Percentiles rank a stretch among this genome's conserved stretches.
Conservation (phyloP, 805 yeast genomes). For the Saccharomycopsis fibuligera region DNA sequence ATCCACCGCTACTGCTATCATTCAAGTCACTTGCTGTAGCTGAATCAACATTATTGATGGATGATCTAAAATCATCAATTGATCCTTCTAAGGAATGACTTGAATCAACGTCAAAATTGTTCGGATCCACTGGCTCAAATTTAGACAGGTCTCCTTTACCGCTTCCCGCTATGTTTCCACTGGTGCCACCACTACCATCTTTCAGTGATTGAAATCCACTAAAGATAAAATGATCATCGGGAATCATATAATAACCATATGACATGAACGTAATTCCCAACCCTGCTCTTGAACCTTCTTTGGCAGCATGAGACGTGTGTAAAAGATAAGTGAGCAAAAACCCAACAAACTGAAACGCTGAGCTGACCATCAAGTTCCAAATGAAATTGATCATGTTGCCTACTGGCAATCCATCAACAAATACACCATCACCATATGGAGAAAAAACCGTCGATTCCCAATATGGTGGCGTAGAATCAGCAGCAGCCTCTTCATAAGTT, state of each 20-base stretch:
- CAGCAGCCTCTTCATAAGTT: constrained; percentile 89
- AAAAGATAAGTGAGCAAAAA: constrained; percentile 82
- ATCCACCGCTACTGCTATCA: constrained; percentile 10
- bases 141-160: constrained; percentile 27
- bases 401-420: constrained; percentile 92
- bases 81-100: constrained; percentile 25
- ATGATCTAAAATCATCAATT: constrained; percentile 24
- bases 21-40: constrained; percentile 9
- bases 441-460: constrained; percentile 88
- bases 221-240: constrained; percentile 32
- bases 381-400: constrained; percentile 83
- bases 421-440: constrained; percentile 81
- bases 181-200: constrained; percentile 8
- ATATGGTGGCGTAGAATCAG: constrained; percentile 91
- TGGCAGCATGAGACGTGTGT: constrained; percentile 96
- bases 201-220: constrained; percentile 26
- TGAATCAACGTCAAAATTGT: constrained; percentile 41
- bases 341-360: constrained; percentile 92
- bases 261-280: constrained; percentile 77
- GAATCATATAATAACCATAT: constrained; percentile 55
- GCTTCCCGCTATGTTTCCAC: background rate
- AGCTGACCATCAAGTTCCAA: constrained; percentile 85
- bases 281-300: constrained; percentile 91
- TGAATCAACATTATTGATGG: constrained; percentile 20
- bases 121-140: constrained; percentile 52